phyloP scores from a whole-genome alignment of 129 eudicot genomes.

The Flaveria trinervia region DNA sequence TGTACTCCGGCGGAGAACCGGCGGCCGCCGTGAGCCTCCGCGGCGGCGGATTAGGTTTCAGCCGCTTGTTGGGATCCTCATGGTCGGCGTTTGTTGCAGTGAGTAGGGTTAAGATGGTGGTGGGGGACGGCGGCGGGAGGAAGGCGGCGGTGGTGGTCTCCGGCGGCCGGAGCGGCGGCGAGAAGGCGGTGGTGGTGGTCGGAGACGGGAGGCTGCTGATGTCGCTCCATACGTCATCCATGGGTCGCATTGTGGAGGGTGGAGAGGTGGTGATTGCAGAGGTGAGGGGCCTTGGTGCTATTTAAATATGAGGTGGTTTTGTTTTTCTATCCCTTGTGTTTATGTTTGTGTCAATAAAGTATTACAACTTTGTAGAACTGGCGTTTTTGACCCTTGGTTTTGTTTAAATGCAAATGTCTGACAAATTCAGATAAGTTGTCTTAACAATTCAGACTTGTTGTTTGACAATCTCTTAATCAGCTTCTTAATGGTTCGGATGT shows the following conservation, averaged over 20 bases:
- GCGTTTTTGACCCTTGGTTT: no score
- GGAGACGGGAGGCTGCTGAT: slow-evolving; percentile 33
- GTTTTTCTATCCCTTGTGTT: neutral
- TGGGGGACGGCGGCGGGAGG: slow-evolving; percentile 29
- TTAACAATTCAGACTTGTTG: no score
- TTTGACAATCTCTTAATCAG: no score
- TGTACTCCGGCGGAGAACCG: slow-evolving; percentile 28
- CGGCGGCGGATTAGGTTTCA: slow-evolving; percentile 5
- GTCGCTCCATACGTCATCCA: slow-evolving; percentile 48
- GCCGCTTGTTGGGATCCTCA: slow-evolving; percentile 24
- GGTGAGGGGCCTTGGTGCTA: neutral
- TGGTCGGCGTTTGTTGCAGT: slow-evolving; percentile 17
- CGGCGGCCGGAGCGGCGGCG: slow-evolving; percentile 23
- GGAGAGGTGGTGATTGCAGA: neutral
- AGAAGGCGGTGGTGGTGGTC: slow-evolving; percentile 22
- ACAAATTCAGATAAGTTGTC: no score
- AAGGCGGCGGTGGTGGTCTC: slow-evolving; percentile 16
- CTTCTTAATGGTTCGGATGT: no score
- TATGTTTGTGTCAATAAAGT: neutral
- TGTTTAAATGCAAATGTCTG: no score
- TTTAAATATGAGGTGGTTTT: no score
- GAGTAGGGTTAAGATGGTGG: slow-evolving; percentile 33
- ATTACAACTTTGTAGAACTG: no score
- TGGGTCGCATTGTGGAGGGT: slow-evolving; percentile 16
- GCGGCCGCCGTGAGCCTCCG: neutral